Base-by-base conservation (phyloP, 1,284 basidiomycete species). In the Sanghuangporus sanghuang region DNA sequence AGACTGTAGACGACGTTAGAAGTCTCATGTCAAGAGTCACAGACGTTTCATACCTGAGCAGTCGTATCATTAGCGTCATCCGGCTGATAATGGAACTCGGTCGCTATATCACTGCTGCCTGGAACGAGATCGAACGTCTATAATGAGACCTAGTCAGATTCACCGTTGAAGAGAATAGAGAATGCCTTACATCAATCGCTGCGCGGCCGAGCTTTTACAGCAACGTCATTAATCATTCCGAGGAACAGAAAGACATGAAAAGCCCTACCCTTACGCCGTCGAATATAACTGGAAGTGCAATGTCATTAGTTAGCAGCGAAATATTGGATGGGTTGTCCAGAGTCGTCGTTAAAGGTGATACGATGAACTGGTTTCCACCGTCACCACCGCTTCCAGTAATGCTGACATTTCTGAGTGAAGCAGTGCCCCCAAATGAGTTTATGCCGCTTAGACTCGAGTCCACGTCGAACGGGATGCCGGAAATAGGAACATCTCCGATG, bases 81-180 rank as follows among this genome's bases (percentile, higher is more conserved):
- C 0, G 90, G 89, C 67, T 79, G 73, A 69, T 91, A 92, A 65
- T 80, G 85, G 78, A 92, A 90, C 69, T 88, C 85, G 5, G 86
- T 76, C 0, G 76, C 62, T 27, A 86, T 70, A 2, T 69, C 68
- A 67, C 90, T 89, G 63, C 77, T 71, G 59, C 89, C 89, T 0
- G 87, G 86, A 36, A 80, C 74, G 44, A 92, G 77, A 67, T 85
- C 71, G 64, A 88, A 85, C 9, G 76, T 70, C 84, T 88, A 61
- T 12, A 7, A 32, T 32, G 27, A 32, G 27, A 32, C 27, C 27
- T 32, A 32, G 27, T 32, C 23, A 8, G 14, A 42, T 27, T n/a
- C n/a, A n/a, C n/a, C n/a, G n/a, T n/a, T n/a, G 18, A 14, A 8
- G 36, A 18, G 12, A 23, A 35, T 50, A 11, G 8, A 7, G 39